These are phyloP conservation scores for Microbotryum saponariae DNA, from an alignment of 1,284 basidiomycete genomes.

Conservation along the genomic window DNA sequence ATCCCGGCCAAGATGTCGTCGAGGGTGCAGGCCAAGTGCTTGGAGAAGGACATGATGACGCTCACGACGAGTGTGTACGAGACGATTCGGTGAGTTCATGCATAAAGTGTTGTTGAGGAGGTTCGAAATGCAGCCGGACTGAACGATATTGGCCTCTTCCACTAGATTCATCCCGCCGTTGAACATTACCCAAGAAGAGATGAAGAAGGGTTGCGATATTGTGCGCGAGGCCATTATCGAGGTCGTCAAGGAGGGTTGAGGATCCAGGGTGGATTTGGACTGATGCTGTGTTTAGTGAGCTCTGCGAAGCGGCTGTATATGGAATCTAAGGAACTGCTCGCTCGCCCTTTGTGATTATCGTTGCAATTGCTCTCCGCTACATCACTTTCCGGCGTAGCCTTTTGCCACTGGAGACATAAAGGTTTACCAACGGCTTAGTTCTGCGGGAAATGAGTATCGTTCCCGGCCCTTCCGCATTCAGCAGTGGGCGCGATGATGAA, in stretches of 20 bases:
- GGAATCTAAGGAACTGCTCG: too few species aligned
- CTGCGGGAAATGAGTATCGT: too few species aligned
- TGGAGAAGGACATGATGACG: constrained; percentile 73
- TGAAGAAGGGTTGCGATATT: constrained; percentile 54
- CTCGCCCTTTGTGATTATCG: too few species aligned
- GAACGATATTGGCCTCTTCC: background rate
- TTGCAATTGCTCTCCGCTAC: too few species aligned
- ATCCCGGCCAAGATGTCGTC: constrained; percentile 60
- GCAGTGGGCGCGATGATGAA: too few species aligned
- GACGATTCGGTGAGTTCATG: constrained; percentile 22
- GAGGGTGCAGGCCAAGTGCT: constrained; percentile 68
- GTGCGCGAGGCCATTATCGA: constrained; percentile 58
- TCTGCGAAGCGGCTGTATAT: too few species aligned
- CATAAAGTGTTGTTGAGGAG: background rate
- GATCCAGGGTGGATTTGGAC: background rate
- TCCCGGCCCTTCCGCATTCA: too few species aligned
- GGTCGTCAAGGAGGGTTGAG: constrained; percentile 40
- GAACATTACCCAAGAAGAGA: constrained; percentile 56
- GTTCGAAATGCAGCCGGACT: constrained; percentile 4
- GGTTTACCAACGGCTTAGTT: too few species aligned
- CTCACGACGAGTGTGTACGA: constrained; percentile 58
- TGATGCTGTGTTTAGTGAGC: too few species aligned
- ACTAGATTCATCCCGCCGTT: constrained; percentile 49
- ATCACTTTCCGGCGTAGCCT: too few species aligned
- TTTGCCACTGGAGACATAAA: too few species aligned